A percentile compares a stretch with the other conserved stretches of the same genome.
These are phyloP conservation scores for Podaxis carcinomalis DNA, from an alignment of 768 basidiomycete species.

Conservation along the genomic window DNA sequence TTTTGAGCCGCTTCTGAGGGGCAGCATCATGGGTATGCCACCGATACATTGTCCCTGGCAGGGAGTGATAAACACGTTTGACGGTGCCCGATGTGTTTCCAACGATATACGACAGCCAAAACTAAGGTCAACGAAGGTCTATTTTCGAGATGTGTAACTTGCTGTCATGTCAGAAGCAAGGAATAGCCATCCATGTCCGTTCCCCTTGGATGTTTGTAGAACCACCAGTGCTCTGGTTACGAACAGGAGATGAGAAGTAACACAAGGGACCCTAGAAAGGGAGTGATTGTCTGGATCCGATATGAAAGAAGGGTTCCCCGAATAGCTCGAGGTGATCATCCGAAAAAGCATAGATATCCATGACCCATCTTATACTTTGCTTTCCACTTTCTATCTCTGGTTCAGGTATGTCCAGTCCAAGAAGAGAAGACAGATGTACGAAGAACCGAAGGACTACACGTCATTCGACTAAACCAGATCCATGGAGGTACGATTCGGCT, in stretches of 20 bases:
- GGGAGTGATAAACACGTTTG: constrained; percentile 28
- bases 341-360: too few relatives aligned
- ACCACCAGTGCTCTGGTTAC: neutral
- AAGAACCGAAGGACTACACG: neutral
- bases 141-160: constrained; percentile 32
- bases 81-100: constrained; percentile 34
- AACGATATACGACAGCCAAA: constrained; percentile 15
- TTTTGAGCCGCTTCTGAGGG: neutral
- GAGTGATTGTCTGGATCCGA: too few relatives aligned
- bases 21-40: neutral
- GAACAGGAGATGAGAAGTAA: neutral
- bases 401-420: constrained; percentile 1
- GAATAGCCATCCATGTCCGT: constrained; percentile 1
- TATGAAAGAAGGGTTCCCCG: too few relatives aligned
- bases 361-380: neutral
- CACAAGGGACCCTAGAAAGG: neutral
- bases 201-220: neutral
- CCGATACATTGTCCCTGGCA: constrained; percentile 3
- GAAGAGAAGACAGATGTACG: neutral
- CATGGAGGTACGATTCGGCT: neutral
- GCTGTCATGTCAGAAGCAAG: constrained; percentile 44
- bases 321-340: too few relatives aligned
- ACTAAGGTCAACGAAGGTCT: constrained; percentile 28
- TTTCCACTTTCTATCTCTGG: neutral
- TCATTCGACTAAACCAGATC: constrained; percentile 3